A percentile compares a stretch with the other conserved stretches of the same genome.
Evolutionary conservation across 352 stramenopile genomes (phyloP).

Genomic region (Salisapilia sapeloensis): DNA sequence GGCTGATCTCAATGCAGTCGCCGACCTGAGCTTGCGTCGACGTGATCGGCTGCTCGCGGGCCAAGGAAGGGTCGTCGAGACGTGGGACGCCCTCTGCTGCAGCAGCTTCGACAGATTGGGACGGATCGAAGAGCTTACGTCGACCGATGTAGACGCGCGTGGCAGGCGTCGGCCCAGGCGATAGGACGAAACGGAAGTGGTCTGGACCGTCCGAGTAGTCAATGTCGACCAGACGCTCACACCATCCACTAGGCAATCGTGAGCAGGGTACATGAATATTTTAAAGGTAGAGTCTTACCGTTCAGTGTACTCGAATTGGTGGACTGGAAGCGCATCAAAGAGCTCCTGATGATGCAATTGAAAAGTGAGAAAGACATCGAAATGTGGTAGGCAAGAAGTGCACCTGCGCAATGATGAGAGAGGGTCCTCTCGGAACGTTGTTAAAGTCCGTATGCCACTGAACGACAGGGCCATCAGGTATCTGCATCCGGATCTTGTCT

Average conservation of each 20-base stretch:
- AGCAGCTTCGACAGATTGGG: slow-evolving; percentile 7
- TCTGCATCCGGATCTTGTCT: slow-evolving; percentile 21
- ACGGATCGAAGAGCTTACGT: slow-evolving; percentile 62
- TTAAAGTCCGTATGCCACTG: slow-evolving; percentile 81
- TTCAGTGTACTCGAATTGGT: slow-evolving; percentile 91
- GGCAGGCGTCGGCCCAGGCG: slow-evolving; percentile 81
- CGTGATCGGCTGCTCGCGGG: slow-evolving; percentile 15
- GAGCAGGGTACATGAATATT: background rate
- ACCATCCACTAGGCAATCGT: slow-evolving; percentile 61
- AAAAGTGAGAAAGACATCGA: too few species aligned
- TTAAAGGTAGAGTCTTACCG: slow-evolving; percentile 11
- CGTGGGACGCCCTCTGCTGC: slow-evolving; percentile 8
- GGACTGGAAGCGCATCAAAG: slow-evolving; percentile 88
- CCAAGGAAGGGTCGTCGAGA: slow-evolving; percentile 11
- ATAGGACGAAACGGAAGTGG: slow-evolving; percentile 89
- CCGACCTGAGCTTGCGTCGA: slow-evolving; percentile 43
- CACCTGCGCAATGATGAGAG: slow-evolving; percentile 79
- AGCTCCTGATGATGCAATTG: slow-evolving; percentile 52
- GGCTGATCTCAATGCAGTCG: slow-evolving; percentile 89
- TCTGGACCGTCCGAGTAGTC: slow-evolving; percentile 61
- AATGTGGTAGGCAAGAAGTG: too few species aligned
- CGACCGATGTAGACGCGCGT: slow-evolving; percentile 78
- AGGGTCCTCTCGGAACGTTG: slow-evolving; percentile 58
- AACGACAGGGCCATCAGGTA: slow-evolving; percentile 30
- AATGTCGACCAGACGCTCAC: slow-evolving; percentile 89